These are phyloP conservation scores for Nephelium lappaceum DNA, from an alignment of 345 rosid genomes.

Conservation along the genomic window DNA sequence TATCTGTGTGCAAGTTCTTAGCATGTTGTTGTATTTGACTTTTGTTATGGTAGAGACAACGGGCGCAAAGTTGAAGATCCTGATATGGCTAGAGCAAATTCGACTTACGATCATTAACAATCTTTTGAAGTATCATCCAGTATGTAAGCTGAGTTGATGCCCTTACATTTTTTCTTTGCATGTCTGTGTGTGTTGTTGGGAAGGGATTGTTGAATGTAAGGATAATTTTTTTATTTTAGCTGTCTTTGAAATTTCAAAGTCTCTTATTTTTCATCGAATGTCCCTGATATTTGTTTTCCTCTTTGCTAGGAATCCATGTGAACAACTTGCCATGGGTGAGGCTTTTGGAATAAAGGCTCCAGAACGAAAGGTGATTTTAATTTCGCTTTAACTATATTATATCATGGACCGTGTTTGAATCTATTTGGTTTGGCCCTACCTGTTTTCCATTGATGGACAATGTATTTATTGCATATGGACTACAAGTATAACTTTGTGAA, in stretches of 20 bases:
- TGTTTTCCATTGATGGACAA: not conserved
- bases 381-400: not conserved
- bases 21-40: constrained; percentile 22
- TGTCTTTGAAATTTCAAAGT: not conserved
- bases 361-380: constrained; percentile 63
- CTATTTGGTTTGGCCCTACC: not conserved
- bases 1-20: constrained; percentile 20
- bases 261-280: not conserved
- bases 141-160: constrained; percentile 39
- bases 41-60: constrained; percentile 55
- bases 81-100: constrained; percentile 81
- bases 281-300: constrained; percentile 3
- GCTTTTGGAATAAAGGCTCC: constrained; percentile 94
- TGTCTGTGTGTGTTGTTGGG: not conserved
- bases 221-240: not conserved
- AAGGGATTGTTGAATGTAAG: not conserved
- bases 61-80: constrained; percentile 99
- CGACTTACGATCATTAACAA: constrained; percentile 92
- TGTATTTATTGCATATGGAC: not conserved
- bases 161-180: constrained; percentile 3
- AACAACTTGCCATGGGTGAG: constrained; percentile 92
- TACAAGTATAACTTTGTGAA: not conserved
- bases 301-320: constrained; percentile 81
- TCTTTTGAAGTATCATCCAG: constrained; percentile 96
- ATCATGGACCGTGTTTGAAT: not conserved